phyloP scores from a whole-genome alignment of 23 red algal genomes.

The Gracilaria vermiculophylla region DNA sequence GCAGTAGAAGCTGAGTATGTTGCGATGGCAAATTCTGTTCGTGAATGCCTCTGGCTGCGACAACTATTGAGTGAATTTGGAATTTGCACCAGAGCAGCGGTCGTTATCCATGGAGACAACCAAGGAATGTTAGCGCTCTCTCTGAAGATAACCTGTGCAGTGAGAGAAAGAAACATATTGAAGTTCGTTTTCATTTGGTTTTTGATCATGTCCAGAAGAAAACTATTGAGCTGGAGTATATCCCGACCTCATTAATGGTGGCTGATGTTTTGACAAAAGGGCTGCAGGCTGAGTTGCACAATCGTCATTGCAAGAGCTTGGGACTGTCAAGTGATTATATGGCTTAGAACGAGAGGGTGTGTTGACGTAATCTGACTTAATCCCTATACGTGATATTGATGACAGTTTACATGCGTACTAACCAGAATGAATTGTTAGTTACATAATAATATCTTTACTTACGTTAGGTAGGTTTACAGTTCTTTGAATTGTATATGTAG shows the following conservation, averaged over 20 bases:
- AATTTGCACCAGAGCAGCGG: not conserved
- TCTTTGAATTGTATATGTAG: too few relatives aligned
- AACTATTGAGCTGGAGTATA: not conserved
- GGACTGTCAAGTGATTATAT: not conserved
- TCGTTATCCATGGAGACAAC: not conserved
- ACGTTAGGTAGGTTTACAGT: too few relatives aligned
- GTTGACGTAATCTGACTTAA: too few relatives aligned
- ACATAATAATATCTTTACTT: too few relatives aligned
- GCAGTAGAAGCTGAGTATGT: conserved; percentile 32
- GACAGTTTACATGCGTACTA: too few relatives aligned
- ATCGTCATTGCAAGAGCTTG: not conserved
- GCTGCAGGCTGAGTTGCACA: not conserved
- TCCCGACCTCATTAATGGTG: not conserved
- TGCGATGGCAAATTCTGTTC: not conserved
- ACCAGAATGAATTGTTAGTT: too few relatives aligned
- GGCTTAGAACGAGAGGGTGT: not conserved
- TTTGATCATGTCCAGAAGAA: not conserved
- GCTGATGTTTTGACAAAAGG: conserved; percentile 20
- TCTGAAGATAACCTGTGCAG: not conserved
- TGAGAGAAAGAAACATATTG: not conserved
- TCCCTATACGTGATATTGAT: too few relatives aligned
- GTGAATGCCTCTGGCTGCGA: conserved; percentile 9
- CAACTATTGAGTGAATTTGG: not conserved
- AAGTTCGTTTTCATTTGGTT: not conserved
- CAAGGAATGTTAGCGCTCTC: not conserved